Evolutionary conservation across 768 basidiomycete species (phyloP), one percentile per base, ranked within the genome.

Genomic region (Sarcodon sp.): DNA sequence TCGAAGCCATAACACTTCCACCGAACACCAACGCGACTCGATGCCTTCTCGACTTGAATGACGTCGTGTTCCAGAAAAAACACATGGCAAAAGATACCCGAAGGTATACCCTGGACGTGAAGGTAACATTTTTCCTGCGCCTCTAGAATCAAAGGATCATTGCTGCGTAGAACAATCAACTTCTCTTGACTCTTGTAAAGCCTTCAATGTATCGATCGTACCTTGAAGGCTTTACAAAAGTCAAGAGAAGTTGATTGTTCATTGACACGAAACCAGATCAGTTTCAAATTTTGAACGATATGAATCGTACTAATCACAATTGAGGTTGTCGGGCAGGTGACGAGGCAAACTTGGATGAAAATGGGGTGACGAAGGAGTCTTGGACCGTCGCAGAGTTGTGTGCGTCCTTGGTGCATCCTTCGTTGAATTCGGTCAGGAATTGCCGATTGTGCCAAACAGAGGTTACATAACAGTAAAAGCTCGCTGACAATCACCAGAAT

Each of bases 1-100:
- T n/a, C n/a, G n/a, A n/a, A n/a, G n/a, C n/a, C n/a, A n/a, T n/a
- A n/a, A n/a, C n/a, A n/a, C n/a, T 79, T 65, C 97, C 96, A 53
- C 96, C 71, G 44, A 97, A 57, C 1, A 98, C 90, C 96, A 94
- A 99, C 59, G 97, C 91, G 61, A 96, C 97, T 3, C 94, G 94
- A 98, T 3, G 94, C 94, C 64, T n/a, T 96, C 90, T 39, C 77
- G 73, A 52, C 85, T 92, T 34, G 98, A 71, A 56, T 93, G 91
- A 62, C 78, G 80, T 54, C 81, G 78, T 81, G 78, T 65, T 94
- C 91, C 51, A 99, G 63, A 1, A 98, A 88, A 9, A 81, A 9
- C 92, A 82, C 0, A 86, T 66, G 0, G 92, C 88, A 50, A 99
- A 82, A 0, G 85, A 88, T 6, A 88, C 83, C 7, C 93, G 86